Base-by-base conservation (phyloP, 345 rosid genomes). In the Euclidium syriacum region DNA sequence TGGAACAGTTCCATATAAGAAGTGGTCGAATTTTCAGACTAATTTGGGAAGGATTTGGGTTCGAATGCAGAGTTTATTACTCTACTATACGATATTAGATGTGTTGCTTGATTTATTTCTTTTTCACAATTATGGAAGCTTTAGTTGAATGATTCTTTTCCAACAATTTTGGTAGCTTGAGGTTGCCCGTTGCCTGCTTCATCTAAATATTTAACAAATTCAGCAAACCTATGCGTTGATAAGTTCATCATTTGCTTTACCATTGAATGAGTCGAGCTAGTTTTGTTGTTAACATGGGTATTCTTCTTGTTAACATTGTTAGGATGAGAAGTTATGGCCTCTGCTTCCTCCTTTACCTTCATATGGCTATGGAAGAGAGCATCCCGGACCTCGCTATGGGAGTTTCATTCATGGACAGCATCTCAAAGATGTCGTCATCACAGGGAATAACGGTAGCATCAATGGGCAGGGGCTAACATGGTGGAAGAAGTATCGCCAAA, bases 401-500 rank as follows among this genome's bases (percentile, higher is more conserved):
- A 84, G 90, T 68, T 80, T 84, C 67, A 79, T 84, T 47, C 87
- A 84, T 14, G 90, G 90, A 18, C 87, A 84, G 75, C 78, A 84
- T 72, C 87, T 84, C 69, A 78, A 34, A 78, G 85, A 81, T 81
- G 79, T 84, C 10, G 86, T 84, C 26, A 50, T 84, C 68, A 81
- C 90, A 25, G 97, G 95, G 54, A 84, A 86, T 72, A 90, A 90
- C 62, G 97, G 97, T 50, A 90, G 91, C 73, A 85, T 90, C 68
- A 79, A 85, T 60, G 97, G 97, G 55, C 95, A 90, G 72, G 97
- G 97, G 49, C 84, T 81, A 77, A 47, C 81, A 27, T 90, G 97
- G 97, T 90, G 97, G 97, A 85, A 79, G 75, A 90, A 83, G 74
- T 83, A 80, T 75, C 87, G 86, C 14, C 83, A 85, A 75, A 90